Evolutionary conservation across 306 rosid genomes (phyloP), one percentile per base, ranked within the genome.

Genomic region (Cicer arietinum): DNA sequence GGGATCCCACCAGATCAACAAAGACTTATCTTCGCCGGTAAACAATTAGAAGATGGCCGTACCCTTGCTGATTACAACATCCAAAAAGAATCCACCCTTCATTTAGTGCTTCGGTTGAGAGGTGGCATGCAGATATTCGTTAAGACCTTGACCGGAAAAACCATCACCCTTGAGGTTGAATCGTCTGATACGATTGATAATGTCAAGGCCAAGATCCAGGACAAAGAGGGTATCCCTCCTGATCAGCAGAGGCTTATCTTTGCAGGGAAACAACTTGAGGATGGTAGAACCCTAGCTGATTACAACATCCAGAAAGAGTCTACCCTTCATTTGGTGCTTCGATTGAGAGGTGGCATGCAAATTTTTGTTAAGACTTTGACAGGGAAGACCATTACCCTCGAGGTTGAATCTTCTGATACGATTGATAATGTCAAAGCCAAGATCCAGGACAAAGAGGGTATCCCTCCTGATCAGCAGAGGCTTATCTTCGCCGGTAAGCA

Each of bases 281-380:
- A 50, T 50, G 56, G 56, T 1, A n/a, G 56, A 3, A 50, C 56
- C 3, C 56, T 50, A 1, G 56, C 56, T 6, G 56, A 50, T 50
- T 50, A 50, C 14, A 50, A 50, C 17, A 50, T 50, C 56, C 56
- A 50, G 8, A 50, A 50, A 17, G 56, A 50, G 5, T 50, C 57
- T 1, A 51, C 57, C 3, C 57, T 51, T 1, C 57, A 51, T 51
- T 51, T 51, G 57, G 57, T 51, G 7, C 7, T 51, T 17, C 18
- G 57, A 2, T 18, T 51, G 14, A 17, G 57, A 6, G 57, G 57
- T 17, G 57, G 57, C 7, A 51, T 51, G 57, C 71, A 66, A 35
- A 66, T 66, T 35, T 66, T 66, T n/a, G 71, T 66, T n/a, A 66
- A 66, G 30, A 66, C 71, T 9, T 22, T 66, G 25, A 64, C 70